Percentiles rank a stretch among this genome's conserved stretches.
Conservation (phyloP, 2,329 filamentous ascomycete species). For the Trichophyton schoenleinii region DNA sequence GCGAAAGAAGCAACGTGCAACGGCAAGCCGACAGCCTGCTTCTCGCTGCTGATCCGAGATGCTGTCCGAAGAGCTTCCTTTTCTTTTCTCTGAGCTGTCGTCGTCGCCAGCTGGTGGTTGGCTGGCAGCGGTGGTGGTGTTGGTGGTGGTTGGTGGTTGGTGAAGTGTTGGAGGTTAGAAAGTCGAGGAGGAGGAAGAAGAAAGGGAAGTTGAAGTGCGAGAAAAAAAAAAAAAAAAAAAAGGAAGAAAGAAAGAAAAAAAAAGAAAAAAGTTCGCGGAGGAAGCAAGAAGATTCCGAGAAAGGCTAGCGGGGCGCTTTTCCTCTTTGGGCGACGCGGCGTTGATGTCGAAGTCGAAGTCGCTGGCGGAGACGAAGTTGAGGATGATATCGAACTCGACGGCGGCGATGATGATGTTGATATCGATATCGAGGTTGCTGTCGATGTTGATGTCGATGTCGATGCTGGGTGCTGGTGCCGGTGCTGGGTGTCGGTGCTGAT, state of each 20-base stretch:
- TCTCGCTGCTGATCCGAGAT: too few relatives aligned
- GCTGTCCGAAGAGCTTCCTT: not conserved
- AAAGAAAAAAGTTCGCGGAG: constrained; percentile 5
- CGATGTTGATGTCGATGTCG: too few relatives aligned
- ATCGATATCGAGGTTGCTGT: too few relatives aligned
- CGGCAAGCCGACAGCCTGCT: not conserved
- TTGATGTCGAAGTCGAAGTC: not conserved
- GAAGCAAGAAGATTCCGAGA: not conserved
- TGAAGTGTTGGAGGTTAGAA: not conserved
- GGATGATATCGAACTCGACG: too few relatives aligned
- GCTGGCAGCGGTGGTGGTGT: not conserved
- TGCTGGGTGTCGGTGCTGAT: too few relatives aligned
- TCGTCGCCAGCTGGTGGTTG: constrained; percentile 2
- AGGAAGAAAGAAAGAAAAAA: not conserved
- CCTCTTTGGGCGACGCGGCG: not conserved
- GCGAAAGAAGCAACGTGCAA: not conserved
- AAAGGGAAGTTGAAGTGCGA: not conserved
- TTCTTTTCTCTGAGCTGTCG: not conserved
- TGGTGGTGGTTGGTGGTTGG: not conserved
- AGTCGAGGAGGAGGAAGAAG: not conserved
- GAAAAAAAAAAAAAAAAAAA: constrained; percentile 4
- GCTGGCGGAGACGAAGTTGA: too few relatives aligned
- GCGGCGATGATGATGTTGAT: too few relatives aligned
- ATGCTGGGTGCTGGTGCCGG: too few relatives aligned
- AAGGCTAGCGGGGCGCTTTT: not conserved